Evolutionary conservation across 768 basidiomycete genomes (phyloP).

Genomic region (Coprinopsis sp.): DNA sequence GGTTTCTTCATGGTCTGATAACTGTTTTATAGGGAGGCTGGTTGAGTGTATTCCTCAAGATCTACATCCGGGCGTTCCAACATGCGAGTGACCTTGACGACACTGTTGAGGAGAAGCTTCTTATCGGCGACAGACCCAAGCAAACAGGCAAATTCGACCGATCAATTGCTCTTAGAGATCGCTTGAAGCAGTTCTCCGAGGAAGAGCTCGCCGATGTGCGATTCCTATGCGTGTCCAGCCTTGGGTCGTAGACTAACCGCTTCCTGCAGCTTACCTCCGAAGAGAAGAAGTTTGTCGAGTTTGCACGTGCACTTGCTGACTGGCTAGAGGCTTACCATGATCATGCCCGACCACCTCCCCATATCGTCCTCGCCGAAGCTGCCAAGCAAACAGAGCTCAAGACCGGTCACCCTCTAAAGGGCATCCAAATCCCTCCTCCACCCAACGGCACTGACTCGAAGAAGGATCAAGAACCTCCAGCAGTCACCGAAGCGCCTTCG

Average conservation of each 20-base stretch:
- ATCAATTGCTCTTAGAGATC: slow-evolving; percentile 51
- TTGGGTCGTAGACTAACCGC: slow-evolving; percentile 5
- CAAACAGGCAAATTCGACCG: slow-evolving; percentile 47
- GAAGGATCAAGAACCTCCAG: slow-evolving; percentile 69
- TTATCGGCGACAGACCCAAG: slow-evolving; percentile 78
- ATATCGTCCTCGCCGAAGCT: slow-evolving; percentile 69
- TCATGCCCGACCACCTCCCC: slow-evolving; percentile 63
- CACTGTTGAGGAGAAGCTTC: slow-evolving; percentile 73
- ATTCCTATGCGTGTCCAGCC: not conserved
- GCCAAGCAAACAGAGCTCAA: slow-evolving; percentile 68
- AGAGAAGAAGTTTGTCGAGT: slow-evolving; percentile 55
- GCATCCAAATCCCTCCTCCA: slow-evolving; percentile 50
- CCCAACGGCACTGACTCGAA: slow-evolving; percentile 44
- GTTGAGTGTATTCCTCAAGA: slow-evolving; percentile 65
- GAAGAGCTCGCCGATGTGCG: slow-evolving; percentile 53
- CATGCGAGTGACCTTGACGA: slow-evolving; percentile 79
- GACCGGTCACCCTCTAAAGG: slow-evolving; percentile 63
- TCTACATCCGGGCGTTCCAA: slow-evolving; percentile 75
- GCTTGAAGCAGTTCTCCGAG: slow-evolving; percentile 44
- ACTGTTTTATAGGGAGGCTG: slow-evolving; percentile 52
- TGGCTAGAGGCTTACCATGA: slow-evolving; percentile 81
- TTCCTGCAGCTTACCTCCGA: slow-evolving; percentile 60
- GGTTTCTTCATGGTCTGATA: slow-evolving; percentile 2
- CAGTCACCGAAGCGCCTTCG: slow-evolving; percentile 58
- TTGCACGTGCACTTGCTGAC: slow-evolving; percentile 55